Percentiles rank a stretch among this genome's conserved stretches.
phyloP scores from a whole-genome alignment of 495 filamentous ascomycete genomes.

The Neurospora sp. region DNA sequence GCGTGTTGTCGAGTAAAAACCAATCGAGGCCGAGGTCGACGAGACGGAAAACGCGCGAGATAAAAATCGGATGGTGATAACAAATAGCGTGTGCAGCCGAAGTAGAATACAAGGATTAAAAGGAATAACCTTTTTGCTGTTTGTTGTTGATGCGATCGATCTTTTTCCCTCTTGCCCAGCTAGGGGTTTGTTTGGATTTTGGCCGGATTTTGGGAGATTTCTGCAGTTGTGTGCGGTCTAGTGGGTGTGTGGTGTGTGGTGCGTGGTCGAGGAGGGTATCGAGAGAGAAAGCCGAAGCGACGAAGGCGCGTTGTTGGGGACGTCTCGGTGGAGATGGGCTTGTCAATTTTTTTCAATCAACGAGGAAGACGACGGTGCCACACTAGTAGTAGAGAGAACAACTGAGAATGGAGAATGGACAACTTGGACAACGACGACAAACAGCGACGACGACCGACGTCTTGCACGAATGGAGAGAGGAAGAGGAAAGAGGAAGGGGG shows the following conservation, averaged over 20 bases:
- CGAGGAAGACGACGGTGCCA: conserved; percentile 12
- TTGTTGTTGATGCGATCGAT: conserved; percentile 13
- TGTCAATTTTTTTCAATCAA: conserved; percentile 12
- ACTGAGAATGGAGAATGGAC: neutral
- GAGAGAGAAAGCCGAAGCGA: conserved; percentile 1
- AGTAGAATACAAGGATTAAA: conserved; percentile 32
- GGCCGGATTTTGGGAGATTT: conserved; percentile 4
- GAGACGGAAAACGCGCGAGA: conserved; percentile 16
- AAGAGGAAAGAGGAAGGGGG: conserved; percentile 27
- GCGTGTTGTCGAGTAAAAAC: neutral
- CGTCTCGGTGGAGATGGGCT: conserved; percentile 1
- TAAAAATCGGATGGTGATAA: neutral
- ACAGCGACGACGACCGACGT: conserved; percentile 18
- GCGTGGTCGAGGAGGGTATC: neutral
- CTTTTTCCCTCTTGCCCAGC: conserved; percentile 5
- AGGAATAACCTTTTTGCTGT: conserved; percentile 7
- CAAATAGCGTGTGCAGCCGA: neutral
- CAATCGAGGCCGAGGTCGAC: conserved; percentile 5
- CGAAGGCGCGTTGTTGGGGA: neutral
- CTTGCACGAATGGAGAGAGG: conserved; percentile 30
- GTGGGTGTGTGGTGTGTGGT: neutral
- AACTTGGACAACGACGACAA: conserved; percentile 11
- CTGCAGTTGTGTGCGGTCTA: conserved; percentile 17
- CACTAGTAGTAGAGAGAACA: neutral
- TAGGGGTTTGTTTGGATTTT: neutral